A percentile compares a stretch with the other conserved stretches of the same genome.
Evolutionary conservation across 2,329 filamentous ascomycete species (phyloP).

Genomic region (Ophiostoma ips): DNA sequence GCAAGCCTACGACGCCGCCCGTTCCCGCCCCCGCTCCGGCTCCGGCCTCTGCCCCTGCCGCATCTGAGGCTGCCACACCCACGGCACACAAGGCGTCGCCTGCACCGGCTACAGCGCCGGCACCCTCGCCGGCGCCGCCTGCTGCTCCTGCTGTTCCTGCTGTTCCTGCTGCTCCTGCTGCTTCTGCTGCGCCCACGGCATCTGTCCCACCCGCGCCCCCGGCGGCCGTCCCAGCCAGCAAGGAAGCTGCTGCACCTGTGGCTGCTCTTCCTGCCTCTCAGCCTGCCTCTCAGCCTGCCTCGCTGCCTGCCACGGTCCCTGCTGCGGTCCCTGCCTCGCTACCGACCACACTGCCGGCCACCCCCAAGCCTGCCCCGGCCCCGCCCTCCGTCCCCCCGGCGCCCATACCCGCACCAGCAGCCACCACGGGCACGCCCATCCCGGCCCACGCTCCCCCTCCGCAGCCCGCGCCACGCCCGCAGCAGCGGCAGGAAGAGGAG

Average conservation of each 20-base stretch:
- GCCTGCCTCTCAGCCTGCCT: too few relatives aligned
- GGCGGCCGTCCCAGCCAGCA: too few relatives aligned
- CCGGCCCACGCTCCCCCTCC: neutral
- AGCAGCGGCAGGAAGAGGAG: constrained; percentile 3
- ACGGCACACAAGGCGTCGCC: neutral
- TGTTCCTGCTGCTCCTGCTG: neutral
- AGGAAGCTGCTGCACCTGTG: neutral
- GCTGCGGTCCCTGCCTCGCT: too few relatives aligned
- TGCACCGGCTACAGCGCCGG: neutral
- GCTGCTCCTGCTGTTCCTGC: neutral
- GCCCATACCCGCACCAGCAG: neutral
- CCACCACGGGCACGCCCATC: neutral
- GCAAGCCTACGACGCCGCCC: neutral
- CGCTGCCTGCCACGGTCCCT: too few relatives aligned
- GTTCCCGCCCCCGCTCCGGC: neutral
- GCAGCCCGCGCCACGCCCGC: neutral
- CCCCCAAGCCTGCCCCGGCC: neutral
- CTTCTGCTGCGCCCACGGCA: too few relatives aligned
- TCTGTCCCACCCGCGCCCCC: neutral
- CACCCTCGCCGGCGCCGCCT: neutral
- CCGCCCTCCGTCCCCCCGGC: neutral
- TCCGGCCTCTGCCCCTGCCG: neutral
- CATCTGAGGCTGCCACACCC: neutral
- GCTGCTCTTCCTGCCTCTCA: neutral
- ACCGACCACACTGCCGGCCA: too few relatives aligned